Base-by-base conservation (phyloP, 2,329 filamentous ascomycete species). In the Emydomyces testavorans region DNA sequence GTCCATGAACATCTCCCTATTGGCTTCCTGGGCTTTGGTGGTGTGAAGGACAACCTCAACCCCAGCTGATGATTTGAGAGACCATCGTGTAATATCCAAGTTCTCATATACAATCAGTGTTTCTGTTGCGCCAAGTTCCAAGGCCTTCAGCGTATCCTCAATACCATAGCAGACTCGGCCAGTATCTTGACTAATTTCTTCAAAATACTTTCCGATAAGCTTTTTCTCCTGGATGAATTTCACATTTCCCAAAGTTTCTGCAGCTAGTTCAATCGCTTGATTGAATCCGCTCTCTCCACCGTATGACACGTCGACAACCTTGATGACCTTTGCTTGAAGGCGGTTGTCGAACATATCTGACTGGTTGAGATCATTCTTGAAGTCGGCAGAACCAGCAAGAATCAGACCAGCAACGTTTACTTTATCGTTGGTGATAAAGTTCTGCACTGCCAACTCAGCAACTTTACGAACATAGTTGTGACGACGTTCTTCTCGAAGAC, bases 151-250 rank as follows among this genome's bases (percentile, higher is more conserved):
- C 13, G 92, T 98, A 65, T 98, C 93, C 1, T 96, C 92, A 53
- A 98, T 83, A 75, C 92, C 88, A 67, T 98, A 98, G 75, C 92
- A 98, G 58, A 98, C 82, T 64, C 88, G 92, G 58, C 92, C 92
- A 45, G 84, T 94, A 64, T 98, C 92, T 70, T 94, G 88, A 66
- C 87, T 94, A 62, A 98, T 96, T 71, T 98, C 90, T 66, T 98
- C 89, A 61, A 98, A 98, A 76, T 98, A 98, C 65, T 85, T 88
- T 66, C 90, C 90, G 63, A 98, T 98, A 54, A 98, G 80, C 75
- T 95, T 98, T 83, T 98, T 98, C 78, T 98, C 92, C 71, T 98
- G 92, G 66, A 98, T 95, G 68, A 98, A 98, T 73, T 98, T 98
- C 78, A 98, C 92, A 65, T 96, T 98, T 70, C 89, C 85, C 40